Percentiles rank a stretch among this genome's conserved stretches.
Evolutionary conservation across 2,329 filamentous ascomycete genomes (phyloP).

Genomic region (Chalaropsis ovoidea): DNA sequence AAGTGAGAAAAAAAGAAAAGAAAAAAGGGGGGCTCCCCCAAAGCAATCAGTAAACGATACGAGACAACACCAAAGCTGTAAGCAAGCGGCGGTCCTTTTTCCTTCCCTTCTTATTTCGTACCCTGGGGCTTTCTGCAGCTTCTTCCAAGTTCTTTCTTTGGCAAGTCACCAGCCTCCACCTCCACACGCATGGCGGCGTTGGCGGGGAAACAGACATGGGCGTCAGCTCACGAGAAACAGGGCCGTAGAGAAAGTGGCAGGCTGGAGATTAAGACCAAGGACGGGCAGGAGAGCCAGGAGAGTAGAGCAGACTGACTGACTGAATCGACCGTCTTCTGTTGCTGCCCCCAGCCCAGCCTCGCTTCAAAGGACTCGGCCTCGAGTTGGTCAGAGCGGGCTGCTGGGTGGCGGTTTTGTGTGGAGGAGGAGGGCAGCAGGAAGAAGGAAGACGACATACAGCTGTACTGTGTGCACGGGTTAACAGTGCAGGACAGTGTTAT

Average conservation of each 20-base stretch:
- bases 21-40: background rate
- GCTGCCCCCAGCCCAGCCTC: conserved; percentile 4
- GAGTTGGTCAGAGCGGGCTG: conserved; percentile 6
- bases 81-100: background rate
- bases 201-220: conserved; percentile 10
- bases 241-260: background rate
- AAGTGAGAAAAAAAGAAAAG: background rate
- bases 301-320: conserved; percentile 8
- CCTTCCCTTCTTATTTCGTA: background rate
- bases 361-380: background rate
- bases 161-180: background rate
- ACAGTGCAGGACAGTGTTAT: background rate
- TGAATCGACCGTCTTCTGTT: background rate
- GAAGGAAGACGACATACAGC: background rate
- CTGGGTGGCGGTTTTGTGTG: conserved; percentile 7
- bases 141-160: conserved; percentile 12
- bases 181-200: conserved; percentile 4
- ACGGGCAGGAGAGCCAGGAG: no score
- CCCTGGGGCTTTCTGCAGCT: background rate
- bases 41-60: conserved; percentile 10
- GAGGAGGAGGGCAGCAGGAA: background rate
- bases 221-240: conserved; percentile 1
- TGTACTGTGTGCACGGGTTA: background rate
- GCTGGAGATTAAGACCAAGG: background rate
- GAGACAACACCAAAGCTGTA: conserved; percentile 9